These are phyloP conservation scores for Ogataea nonfermentans DNA, from an alignment of 805 yeast genomes.

Conservation along the genomic window DNA sequence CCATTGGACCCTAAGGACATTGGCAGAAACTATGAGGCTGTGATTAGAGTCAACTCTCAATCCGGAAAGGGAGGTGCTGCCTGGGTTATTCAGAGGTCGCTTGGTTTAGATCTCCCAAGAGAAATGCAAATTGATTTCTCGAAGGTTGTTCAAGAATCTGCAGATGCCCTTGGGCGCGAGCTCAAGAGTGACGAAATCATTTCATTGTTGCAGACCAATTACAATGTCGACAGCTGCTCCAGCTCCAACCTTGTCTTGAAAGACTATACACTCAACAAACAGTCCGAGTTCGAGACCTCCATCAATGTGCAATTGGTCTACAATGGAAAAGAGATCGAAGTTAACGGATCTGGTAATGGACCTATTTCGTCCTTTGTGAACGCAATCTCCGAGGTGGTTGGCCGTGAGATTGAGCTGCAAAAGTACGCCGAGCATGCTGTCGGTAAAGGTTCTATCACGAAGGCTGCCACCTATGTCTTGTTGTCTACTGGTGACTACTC, in stretches of 20 bases:
- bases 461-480: conserved; percentile 70
- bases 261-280: conserved; percentile 40
- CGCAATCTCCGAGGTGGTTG: conserved; percentile 54
- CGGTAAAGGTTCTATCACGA: conserved; percentile 66
- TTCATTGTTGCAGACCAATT: conserved; percentile 51
- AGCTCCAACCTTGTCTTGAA: conserved; percentile 36
- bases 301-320: conserved; percentile 42
- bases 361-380: conserved; percentile 73
- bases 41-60: conserved; percentile 79
- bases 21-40: conserved; percentile 79
- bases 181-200: conserved; percentile 65
- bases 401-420: conserved; percentile 56
- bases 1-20: conserved; percentile 81
- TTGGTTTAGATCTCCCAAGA: conserved; percentile 75
- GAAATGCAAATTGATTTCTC: conserved; percentile 68
- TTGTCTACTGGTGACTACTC: conserved; percentile 27
- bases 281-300: conserved; percentile 40
- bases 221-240: conserved; percentile 45
- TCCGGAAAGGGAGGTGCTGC: conserved; percentile 91
- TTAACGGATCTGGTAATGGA: conserved; percentile 70
- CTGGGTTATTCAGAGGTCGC: conserved; percentile 69
- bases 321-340: conserved; percentile 32
- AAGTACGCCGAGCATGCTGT: conserved; percentile 71
- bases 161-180: conserved; percentile 69
- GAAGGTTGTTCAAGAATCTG: conserved; percentile 57